phyloP scores from a whole-genome alignment of 768 basidiomycete genomes.

The Asterophora parasitica region DNA sequence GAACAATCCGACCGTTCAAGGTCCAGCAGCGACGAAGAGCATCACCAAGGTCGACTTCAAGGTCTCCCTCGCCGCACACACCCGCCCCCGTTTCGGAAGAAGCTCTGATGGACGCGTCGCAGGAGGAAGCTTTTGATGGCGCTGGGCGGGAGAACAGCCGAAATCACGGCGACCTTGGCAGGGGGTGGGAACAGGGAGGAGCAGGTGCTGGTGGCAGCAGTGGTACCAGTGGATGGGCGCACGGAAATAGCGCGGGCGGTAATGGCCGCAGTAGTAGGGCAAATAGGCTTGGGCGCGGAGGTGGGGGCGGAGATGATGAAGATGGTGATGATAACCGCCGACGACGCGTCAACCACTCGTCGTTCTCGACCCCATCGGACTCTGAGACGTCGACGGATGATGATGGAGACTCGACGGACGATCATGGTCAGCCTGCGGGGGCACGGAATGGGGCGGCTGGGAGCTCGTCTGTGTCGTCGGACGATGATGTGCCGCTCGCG shows the following conservation, averaged over 20 bases:
- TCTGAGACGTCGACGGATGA: constrained; percentile 34
- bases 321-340: constrained; percentile 24
- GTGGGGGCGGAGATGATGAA: constrained; percentile 33
- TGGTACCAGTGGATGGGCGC: constrained; percentile 13
- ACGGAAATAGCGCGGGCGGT: constrained; percentile 18
- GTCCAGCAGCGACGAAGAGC: background rate
- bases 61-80: background rate
- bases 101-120: constrained; percentile 5
- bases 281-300: constrained; percentile 34
- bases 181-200: constrained; percentile 8
- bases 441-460: constrained; percentile 7
- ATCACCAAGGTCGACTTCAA: background rate
- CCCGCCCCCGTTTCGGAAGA: background rate
- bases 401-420: constrained; percentile 34
- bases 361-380: constrained; percentile 30
- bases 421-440: constrained; percentile 30
- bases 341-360: constrained; percentile 21
- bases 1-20: constrained; percentile 33
- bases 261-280: constrained; percentile 25
- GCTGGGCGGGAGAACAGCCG: constrained; percentile 21
- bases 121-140: constrained; percentile 21
- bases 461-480: constrained; percentile 29
- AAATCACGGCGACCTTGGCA: constrained; percentile 6
- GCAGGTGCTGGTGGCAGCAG: constrained; percentile 12
- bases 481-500: constrained; percentile 84